Base-by-base conservation (phyloP, 2,329 filamentous ascomycete species). In the Acrocalymma vagum region DNA sequence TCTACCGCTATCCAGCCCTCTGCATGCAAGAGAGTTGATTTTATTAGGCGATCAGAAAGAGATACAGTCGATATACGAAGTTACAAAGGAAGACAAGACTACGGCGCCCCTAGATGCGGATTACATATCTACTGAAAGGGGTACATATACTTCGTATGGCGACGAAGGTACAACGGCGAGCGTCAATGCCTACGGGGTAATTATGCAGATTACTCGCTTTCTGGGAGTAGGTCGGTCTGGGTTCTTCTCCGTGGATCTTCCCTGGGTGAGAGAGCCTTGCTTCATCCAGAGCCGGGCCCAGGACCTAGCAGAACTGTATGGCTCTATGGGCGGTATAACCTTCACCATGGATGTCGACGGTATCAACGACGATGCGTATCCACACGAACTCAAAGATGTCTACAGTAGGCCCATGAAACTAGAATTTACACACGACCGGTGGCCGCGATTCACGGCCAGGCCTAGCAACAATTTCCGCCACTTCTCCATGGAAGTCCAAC, bases 161-260 rank as follows among this genome's bases (percentile, higher is more conserved):
- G 35, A 39, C 14, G 13, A 33, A 8, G 33, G 34, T 15, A 35
- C 29, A 23, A 44, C 41, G 9, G 41, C 17, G 10, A 44, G 28
- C 18, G 22, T 38, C 23, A 44, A 33, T n/a, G 4, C 28, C 5
- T 29, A 41, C 11, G 42, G 42, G 4, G 2, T 42, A 10, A 9
- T 42, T 20, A 32, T 31, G 11, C 38, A 46, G 17, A 38, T 46
- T n/a, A 25, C 38, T 16, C 37, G 21, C n/a, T 46, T 15, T 24
- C 26, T 42, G 6, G 42, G 31, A 10, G 9, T 11, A n/a, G 37
- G 42, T 5, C 8, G 11, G 3, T 46, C 42, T 11, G 34, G 40
- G 3, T 17, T 44, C 17, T 27, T 44, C 34, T 38, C 28, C 15
- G 40, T 38, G 3, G 40, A 44, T 27, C 15, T 21, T 4, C 3